A percentile compares a stretch with the other conserved stretches of the same genome.
phyloP scores from a whole-genome alignment of 2,329 filamentous ascomycete genomes.

The Didymella segeticola region DNA sequence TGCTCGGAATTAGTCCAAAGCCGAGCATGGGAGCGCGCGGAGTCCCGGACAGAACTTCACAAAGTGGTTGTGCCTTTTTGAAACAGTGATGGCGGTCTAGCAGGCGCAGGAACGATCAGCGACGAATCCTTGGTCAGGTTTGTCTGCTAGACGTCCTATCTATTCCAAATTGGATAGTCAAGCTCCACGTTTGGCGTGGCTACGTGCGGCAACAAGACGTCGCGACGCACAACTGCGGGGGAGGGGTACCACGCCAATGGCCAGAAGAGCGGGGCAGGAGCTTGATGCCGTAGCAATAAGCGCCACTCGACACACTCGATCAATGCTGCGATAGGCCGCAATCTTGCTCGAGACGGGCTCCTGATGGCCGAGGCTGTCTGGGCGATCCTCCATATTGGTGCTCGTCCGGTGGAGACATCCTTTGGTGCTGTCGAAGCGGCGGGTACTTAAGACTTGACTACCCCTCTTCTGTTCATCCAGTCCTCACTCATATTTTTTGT shows the following conservation, averaged over 20 bases:
- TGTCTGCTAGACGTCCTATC: slow-evolving; percentile 10
- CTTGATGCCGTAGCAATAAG: slow-evolving; percentile 28
- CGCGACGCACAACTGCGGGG: slow-evolving; percentile 35
- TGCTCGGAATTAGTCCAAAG: slow-evolving; percentile 16
- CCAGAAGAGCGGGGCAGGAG: slow-evolving; percentile 37
- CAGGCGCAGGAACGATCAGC: not conserved
- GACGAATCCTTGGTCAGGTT: slow-evolving; percentile 7
- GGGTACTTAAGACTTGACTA: slow-evolving; percentile 41
- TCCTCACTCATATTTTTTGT: slow-evolving; percentile 19
- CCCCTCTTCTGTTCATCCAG: slow-evolving; percentile 28
- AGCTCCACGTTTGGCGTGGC: slow-evolving; percentile 19
- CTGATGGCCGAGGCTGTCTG: slow-evolving; percentile 43
- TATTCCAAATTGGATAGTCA: slow-evolving; percentile 23
- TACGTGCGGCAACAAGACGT: slow-evolving; percentile 22
- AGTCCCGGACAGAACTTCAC: slow-evolving; percentile 5
- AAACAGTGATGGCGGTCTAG: not conserved
- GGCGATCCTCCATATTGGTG: slow-evolving; percentile 21
- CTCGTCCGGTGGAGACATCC: slow-evolving; percentile 29
- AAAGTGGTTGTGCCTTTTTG: not conserved
- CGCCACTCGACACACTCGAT: slow-evolving; percentile 27
- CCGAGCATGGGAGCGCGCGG: slow-evolving; percentile 7
- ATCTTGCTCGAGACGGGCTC: slow-evolving; percentile 31
- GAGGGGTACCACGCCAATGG: slow-evolving; percentile 43
- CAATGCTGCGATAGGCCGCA: slow-evolving; percentile 30
- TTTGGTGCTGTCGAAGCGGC: slow-evolving; percentile 33